phyloP scores from a whole-genome alignment of 108 stramenopile genomes.

The Skeletonema potamos region DNA sequence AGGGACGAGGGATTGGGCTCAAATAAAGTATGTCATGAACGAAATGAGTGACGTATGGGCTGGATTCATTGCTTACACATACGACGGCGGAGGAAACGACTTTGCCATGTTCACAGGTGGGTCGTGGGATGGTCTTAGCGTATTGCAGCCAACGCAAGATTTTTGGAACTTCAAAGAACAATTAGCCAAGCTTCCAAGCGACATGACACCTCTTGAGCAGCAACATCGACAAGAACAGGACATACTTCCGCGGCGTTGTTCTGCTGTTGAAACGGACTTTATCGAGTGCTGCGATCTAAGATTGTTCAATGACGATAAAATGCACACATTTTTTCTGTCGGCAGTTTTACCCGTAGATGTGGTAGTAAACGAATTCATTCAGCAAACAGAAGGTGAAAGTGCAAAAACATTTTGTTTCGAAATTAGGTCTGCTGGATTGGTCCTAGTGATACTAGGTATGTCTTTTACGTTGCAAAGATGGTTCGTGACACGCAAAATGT shows the following conservation, averaged over 20 bases:
- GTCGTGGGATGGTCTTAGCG: conserved; percentile 45
- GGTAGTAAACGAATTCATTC: background rate
- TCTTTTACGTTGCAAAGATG: background rate
- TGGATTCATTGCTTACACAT: conserved; percentile 67
- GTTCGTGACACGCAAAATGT: background rate
- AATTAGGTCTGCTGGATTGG: background rate
- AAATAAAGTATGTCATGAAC: conserved; percentile 37
- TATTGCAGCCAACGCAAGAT: conserved; percentile 33
- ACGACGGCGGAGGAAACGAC: conserved; percentile 49
- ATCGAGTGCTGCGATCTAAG: conserved; percentile 25
- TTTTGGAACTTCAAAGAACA: conserved; percentile 48
- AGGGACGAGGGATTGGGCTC: conserved; percentile 53
- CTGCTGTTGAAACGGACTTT: conserved; percentile 16
- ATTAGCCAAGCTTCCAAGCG: conserved; percentile 5
- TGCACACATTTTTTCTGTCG: conserved; percentile 6
- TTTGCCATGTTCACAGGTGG: conserved; percentile 56
- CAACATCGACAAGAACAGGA: background rate
- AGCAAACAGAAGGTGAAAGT: background rate
- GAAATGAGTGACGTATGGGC: conserved; percentile 56
- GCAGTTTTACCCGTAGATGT: background rate
- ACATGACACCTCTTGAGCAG: background rate
- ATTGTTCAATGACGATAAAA: conserved; percentile 22
- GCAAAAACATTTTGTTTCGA: background rate
- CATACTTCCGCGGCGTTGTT: conserved; percentile 9
- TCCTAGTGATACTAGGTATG: background rate